phyloP scores from a whole-genome alignment of 495 filamentous ascomycete species.

The Pseudomonodictys pantanalensis region DNA sequence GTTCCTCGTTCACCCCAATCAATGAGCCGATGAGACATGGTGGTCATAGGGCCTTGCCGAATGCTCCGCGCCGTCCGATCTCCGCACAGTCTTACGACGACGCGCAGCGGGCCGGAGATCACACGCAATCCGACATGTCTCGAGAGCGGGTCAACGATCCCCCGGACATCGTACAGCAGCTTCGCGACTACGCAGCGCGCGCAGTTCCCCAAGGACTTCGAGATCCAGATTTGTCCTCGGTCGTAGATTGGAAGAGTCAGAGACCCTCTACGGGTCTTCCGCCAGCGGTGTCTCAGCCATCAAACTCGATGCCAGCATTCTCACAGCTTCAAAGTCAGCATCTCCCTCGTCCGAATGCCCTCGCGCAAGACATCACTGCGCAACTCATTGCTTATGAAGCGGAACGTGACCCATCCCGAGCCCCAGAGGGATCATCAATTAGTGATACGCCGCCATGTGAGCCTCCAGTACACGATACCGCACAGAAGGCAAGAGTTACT shows the following conservation, averaged over 20 bases:
- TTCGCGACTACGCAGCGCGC: neutral
- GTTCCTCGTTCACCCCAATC: slow-evolving; percentile 1
- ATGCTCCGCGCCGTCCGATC: too few relatives aligned
- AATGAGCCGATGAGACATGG: too few relatives aligned
- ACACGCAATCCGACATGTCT: neutral
- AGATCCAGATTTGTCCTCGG: too few relatives aligned
- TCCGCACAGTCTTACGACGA: too few relatives aligned
- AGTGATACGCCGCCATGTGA: neutral
- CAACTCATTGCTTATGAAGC: neutral
- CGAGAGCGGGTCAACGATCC: neutral
- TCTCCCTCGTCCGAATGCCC: neutral
- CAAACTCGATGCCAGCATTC: too few relatives aligned
- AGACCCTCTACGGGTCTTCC: too few relatives aligned
- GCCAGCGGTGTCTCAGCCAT: too few relatives aligned
- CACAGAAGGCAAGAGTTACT: neutral
- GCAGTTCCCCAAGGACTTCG: neutral
- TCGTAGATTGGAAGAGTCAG: too few relatives aligned
- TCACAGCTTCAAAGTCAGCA: neutral
- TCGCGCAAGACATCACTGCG: neutral
- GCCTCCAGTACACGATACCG: neutral
- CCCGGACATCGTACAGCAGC: neutral
- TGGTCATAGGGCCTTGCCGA: too few relatives aligned
- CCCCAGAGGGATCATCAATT: neutral
- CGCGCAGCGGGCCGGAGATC: neutral
- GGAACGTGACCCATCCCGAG: neutral